Evolutionary conservation across 2,329 filamentous ascomycete species (phyloP).

Genomic region (Aspergillus ibericus): DNA sequence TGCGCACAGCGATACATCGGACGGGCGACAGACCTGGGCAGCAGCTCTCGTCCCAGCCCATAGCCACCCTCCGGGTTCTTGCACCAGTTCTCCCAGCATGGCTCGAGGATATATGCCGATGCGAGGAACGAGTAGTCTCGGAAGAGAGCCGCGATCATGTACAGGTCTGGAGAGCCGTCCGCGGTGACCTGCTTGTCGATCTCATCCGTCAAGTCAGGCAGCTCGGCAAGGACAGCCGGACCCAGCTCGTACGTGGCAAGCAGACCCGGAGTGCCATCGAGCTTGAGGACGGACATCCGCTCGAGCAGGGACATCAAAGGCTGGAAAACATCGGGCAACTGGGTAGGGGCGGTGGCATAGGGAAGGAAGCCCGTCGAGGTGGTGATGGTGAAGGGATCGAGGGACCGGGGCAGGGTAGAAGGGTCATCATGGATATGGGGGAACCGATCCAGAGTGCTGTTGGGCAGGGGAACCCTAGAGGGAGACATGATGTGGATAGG

Average conservation of each 20-base stretch:
- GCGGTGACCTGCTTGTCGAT: conserved; percentile 64
- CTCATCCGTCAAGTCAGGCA: conserved; percentile 73
- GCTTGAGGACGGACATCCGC: conserved; percentile 75
- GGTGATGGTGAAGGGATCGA: conserved; percentile 52
- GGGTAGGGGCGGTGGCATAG: conserved; percentile 38
- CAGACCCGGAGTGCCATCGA: conserved; percentile 72
- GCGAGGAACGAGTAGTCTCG: conserved; percentile 90
- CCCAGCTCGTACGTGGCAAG: conserved; percentile 74
- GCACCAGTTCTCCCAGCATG: conserved; percentile 74
- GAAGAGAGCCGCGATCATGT: conserved; percentile 81
- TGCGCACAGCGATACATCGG: conserved; percentile 82
- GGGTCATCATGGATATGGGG: conserved; percentile 48
- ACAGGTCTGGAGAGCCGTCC: conserved; percentile 64
- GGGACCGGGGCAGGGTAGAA: conserved; percentile 38
- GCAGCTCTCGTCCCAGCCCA: conserved; percentile 69
- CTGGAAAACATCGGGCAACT: conserved; percentile 72
- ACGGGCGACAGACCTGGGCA: conserved; percentile 73
- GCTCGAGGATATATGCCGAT: conserved; percentile 86
- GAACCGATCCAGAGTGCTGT: conserved; percentile 39
- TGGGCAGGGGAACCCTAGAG: conserved; percentile 30
- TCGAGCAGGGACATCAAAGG: conserved; percentile 69
- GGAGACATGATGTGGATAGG: conserved; percentile 35
- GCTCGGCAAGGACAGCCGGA: conserved; percentile 67
- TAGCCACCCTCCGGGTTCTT: conserved; percentile 65
- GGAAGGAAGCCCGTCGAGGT: conserved; percentile 49